A percentile compares a stretch with the other conserved stretches of the same genome.
phyloP scores from a whole-genome alignment of 2,329 filamentous ascomycete species.

The Verruconis gallopava region DNA sequence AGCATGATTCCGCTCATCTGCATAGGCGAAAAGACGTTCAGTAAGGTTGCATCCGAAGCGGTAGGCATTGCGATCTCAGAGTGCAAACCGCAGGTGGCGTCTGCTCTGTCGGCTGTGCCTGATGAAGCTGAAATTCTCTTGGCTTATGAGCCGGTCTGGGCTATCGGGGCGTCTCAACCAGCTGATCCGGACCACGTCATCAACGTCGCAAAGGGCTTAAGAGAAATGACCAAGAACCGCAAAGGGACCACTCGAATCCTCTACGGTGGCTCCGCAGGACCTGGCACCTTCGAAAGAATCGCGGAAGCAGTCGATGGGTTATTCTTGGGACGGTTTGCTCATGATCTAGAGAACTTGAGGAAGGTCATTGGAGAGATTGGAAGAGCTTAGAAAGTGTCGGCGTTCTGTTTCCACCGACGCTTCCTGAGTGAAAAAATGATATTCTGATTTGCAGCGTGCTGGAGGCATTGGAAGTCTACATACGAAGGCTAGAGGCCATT shows the following conservation, averaged over 20 bases:
- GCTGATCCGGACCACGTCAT: too few species aligned
- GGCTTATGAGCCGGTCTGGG: too few species aligned
- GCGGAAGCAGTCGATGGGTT: slow-evolving; percentile 62
- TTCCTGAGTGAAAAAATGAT: neutral
- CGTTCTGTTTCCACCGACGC: neutral
- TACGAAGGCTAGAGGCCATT: too few species aligned
- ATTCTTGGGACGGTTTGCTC: slow-evolving; percentile 73
- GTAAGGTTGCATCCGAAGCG: slow-evolving; percentile 31
- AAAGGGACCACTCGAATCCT: slow-evolving; percentile 9
- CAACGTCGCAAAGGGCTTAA: slow-evolving; percentile 8
- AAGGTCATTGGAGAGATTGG: slow-evolving; percentile 62
- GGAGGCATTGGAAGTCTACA: too few species aligned
- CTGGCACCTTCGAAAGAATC: slow-evolving; percentile 58
- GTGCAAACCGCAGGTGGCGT: slow-evolving; percentile 51
- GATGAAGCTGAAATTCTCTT: too few species aligned
- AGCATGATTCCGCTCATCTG: slow-evolving; percentile 68
- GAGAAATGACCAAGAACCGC: slow-evolving; percentile 12
- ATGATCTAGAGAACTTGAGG: slow-evolving; percentile 58
- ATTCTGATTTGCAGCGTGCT: too few species aligned
- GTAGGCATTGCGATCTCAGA: slow-evolving; percentile 51
- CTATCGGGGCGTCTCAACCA: too few species aligned
- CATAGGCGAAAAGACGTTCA: slow-evolving; percentile 55
- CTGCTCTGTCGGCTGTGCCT: too few species aligned
- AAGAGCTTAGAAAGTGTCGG: slow-evolving; percentile 17
- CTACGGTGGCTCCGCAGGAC: slow-evolving; percentile 59